These are phyloP conservation scores for Prunus mongolica DNA, from an alignment of 306 rosid species.

Conservation along the genomic window DNA sequence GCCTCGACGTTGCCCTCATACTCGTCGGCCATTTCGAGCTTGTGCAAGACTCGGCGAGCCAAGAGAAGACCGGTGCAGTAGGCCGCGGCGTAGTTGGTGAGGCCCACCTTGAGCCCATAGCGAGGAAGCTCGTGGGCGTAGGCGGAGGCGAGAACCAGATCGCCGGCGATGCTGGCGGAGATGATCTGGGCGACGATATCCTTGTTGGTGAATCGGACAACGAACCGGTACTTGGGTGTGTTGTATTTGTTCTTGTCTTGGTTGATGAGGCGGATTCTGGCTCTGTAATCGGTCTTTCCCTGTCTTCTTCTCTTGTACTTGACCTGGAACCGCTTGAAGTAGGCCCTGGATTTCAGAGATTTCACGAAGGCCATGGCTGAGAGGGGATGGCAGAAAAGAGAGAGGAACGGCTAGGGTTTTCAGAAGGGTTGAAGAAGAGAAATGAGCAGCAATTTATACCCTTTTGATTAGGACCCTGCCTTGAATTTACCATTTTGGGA, in stretches of 20 bases:
- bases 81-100: constrained; percentile 73
- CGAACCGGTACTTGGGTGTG: constrained; percentile 81
- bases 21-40: constrained; percentile 42
- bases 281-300: constrained; percentile 90
- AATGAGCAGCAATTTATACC: neutral
- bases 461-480: too few species aligned
- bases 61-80: constrained; percentile 48
- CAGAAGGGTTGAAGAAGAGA: neutral
- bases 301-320: constrained; percentile 80
- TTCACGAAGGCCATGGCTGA: constrained; percentile 44
- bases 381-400: neutral
- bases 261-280: constrained; percentile 77
- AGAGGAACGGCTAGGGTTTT: constrained; percentile 1
- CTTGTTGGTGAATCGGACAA: constrained; percentile 53
- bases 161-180: constrained; percentile 70
- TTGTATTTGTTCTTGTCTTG: constrained; percentile 92
- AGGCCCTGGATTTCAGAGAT: constrained; percentile 61
- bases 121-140: constrained; percentile 62
- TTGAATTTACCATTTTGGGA: too few species aligned
- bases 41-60: constrained; percentile 43
- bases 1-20: constrained; percentile 31
- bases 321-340: constrained; percentile 74
- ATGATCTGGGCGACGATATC: constrained; percentile 57
- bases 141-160: constrained; percentile 60
- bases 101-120: constrained; percentile 66